These are phyloP conservation scores for Domatiomyces globalis DNA, from an alignment of 2,329 filamentous ascomycete species.

Conservation along the genomic window DNA sequence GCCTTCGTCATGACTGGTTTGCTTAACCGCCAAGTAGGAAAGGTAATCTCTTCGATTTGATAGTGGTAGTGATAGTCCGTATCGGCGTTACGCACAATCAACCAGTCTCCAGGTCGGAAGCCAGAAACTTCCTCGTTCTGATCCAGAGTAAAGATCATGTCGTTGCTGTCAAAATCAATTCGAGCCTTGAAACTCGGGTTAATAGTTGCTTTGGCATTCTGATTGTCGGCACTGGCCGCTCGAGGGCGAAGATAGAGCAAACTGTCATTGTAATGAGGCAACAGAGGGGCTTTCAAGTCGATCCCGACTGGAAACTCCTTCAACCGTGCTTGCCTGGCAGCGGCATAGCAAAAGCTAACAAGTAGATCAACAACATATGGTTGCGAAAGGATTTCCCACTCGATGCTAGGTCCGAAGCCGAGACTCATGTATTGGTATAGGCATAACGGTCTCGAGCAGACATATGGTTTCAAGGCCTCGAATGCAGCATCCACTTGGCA, in stretches of 20 bases:
- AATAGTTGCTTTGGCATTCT: conserved; percentile 1
- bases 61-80: background rate
- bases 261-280: background rate
- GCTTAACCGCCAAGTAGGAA: background rate
- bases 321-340: conserved; percentile 31
- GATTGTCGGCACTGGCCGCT: background rate
- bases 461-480: conserved; percentile 43
- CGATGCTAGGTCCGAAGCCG: conserved; percentile 73
- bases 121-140: background rate
- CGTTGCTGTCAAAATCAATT: background rate
- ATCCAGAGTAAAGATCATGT: background rate
- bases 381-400: conserved; percentile 67
- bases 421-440: conserved; percentile 77
- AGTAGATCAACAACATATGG: conserved; percentile 75
- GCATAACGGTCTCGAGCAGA: conserved; percentile 62
- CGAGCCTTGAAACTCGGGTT: background rate
- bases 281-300: conserved; percentile 37
- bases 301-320: conserved; percentile 45
- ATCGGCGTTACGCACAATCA: conserved; percentile 3
- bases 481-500: conserved; percentile 50
- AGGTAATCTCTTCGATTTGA: conserved; percentile 1
- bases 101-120: conserved; percentile 11
- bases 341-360: conserved; percentile 63
- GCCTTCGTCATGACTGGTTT: background rate
- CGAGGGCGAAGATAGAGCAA: background rate